A percentile compares a stretch with the other conserved stretches of the same genome.
Conservation (phyloP, 2,329 filamentous ascomycete genomes). For the Trichoderma sp. region DNA sequence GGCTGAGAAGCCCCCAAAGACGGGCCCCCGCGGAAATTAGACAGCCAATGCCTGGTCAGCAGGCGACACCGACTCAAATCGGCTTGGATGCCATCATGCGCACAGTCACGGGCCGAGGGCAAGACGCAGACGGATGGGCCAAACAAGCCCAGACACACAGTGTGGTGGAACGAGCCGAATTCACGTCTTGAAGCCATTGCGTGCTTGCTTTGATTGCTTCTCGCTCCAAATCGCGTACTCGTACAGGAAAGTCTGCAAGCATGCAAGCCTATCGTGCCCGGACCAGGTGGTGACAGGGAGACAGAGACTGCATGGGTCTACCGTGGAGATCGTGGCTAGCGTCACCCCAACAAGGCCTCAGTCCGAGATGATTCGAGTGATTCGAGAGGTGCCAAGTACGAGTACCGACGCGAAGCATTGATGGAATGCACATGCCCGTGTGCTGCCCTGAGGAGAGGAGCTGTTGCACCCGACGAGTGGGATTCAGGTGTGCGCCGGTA, state of each 20-base stretch:
- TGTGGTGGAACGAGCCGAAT: background rate
- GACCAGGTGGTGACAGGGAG: constrained; percentile 12
- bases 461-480: background rate
- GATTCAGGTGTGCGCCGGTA: background rate
- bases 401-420: constrained; percentile 1
- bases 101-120: background rate
- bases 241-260: constrained; percentile 7
- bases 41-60: constrained; percentile 6
- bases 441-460: background rate
- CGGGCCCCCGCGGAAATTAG: constrained; percentile 16
- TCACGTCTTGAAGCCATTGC: background rate
- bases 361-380: constrained; percentile 11
- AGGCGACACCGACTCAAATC: constrained; percentile 10
- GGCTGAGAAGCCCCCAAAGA: constrained; percentile 10
- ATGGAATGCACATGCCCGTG: background rate
- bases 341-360: constrained; percentile 8
- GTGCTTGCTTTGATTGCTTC: background rate
- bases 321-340: constrained; percentile 19
- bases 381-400: background rate
- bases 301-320: constrained; percentile 8
- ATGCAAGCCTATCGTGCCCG: constrained; percentile 7
- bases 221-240: background rate
- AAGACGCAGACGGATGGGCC: background rate
- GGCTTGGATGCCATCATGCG: background rate
- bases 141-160: background rate